Evolutionary conservation across 1,284 basidiomycete species (phyloP), one percentile per base, ranked within the genome.

Genomic region (Marasmius fiardii): DNA sequence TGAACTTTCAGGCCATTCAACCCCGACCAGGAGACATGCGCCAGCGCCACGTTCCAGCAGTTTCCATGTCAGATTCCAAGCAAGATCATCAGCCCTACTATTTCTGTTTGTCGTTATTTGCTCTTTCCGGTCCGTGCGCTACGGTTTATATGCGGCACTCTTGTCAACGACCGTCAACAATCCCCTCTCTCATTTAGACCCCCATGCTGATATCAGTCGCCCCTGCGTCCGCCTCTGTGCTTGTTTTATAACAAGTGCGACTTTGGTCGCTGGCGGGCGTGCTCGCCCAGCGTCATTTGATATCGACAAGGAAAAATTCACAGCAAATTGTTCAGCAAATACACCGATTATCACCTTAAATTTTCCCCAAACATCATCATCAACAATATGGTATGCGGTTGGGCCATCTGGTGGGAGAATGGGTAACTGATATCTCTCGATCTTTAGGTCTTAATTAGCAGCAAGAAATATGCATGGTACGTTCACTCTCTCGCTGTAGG

Each of bases 401-500:
- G 34, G 43, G 16, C 23, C 28, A 23, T 5, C 49, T 45, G 5
- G 10, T 31, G 4, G 28, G 10, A 10, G 20, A 11, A 41, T 28
- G 12, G 1, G 10, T 18, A 8, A 21, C 14, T 24, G 16, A 23
- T 35, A 21, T 37, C 39, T 21, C 47, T 59, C 53, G 41, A 55
- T 54, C 23, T 54, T 33, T 60, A 88, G 90, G 88, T 92, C 64
- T 77, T 87, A 66, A 80, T 92, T 68, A 85, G 82, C 71, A 83
- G 83, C 69, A 90, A 88, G 76, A 92, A 92, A 74, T 90, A 89
- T 66, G 88, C 88, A 60, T 90, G 88, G 88, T 90, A 67, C 45
- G 82, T 64, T 26, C 43, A 23, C 43, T 58, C 21, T 43, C 20
- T 24, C 50, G 39, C 11, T 12, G 14, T 23, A 14, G 39, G 21